Conservation (phyloP, 2,329 filamentous ascomycete species). For the Scedosporium boydii region DNA sequence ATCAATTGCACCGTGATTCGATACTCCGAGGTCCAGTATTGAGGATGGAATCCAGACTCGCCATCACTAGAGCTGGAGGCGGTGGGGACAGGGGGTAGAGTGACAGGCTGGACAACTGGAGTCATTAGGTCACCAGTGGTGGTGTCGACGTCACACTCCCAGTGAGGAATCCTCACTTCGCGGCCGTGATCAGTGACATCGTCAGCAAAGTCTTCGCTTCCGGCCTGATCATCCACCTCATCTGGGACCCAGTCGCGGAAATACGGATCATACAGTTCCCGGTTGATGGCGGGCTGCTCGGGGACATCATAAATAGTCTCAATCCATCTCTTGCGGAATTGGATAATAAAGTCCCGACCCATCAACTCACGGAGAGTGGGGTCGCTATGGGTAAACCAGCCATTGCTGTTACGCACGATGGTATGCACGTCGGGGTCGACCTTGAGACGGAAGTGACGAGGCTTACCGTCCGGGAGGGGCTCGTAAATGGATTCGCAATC, state of each 20-base stretch:
- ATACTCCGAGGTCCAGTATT: conserved; percentile 13
- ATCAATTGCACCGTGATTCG: not conserved
- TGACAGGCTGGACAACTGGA: conserved; percentile 22
- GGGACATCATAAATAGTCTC: not conserved
- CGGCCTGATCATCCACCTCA: not conserved
- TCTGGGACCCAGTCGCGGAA: not conserved
- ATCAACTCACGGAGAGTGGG: not conserved
- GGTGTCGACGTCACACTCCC: conserved; percentile 26
- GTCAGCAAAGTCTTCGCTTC: not conserved
- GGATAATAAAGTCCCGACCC: not conserved
- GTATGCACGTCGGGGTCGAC: not conserved
- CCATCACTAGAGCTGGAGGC: conserved; percentile 8
- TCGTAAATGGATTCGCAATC: not conserved
- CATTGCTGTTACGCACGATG: not conserved
- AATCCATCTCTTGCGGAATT: not conserved
- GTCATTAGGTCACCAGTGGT: conserved; percentile 22
- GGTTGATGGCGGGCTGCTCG: not conserved
- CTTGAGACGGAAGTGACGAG: not conserved
- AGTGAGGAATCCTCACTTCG: not conserved
- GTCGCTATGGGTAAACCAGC: not conserved
- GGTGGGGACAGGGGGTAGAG: conserved; percentile 11
- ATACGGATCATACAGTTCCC: not conserved
- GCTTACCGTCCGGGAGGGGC: not conserved
- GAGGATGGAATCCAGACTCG: conserved; percentile 11
- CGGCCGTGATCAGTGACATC: not conserved